Evolutionary conservation across 2,329 filamentous ascomycete species (phyloP).

Genomic region (Aspergillus tamarii): DNA sequence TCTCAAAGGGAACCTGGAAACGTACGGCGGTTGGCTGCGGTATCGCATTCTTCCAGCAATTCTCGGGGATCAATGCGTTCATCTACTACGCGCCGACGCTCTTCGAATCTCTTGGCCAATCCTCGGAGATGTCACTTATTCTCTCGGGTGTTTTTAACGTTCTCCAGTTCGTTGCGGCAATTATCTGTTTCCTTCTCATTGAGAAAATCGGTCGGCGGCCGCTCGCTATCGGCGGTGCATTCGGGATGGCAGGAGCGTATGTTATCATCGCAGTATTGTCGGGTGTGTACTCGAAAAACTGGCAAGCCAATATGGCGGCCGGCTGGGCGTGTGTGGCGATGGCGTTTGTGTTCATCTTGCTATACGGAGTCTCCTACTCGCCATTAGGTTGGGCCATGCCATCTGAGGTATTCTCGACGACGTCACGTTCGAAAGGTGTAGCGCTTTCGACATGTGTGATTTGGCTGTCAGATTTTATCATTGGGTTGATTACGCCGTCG

Average conservation of each 20-base stretch:
- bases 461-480: constrained; percentile 73
- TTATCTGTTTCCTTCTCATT: constrained; percentile 51
- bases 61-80: constrained; percentile 45
- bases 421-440: constrained; percentile 67
- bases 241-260: constrained; percentile 27
- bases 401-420: constrained; percentile 68
- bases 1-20: constrained; percentile 42
- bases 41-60: constrained; percentile 51
- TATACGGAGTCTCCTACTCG: constrained; percentile 30
- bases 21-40: constrained; percentile 38
- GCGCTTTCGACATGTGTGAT: constrained; percentile 68
- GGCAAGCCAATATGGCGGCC: constrained; percentile 25
- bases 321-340: constrained; percentile 24
- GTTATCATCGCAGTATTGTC: constrained; percentile 33
- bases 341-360: constrained; percentile 20
- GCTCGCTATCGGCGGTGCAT: constrained; percentile 64
- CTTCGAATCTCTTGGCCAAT: constrained; percentile 55
- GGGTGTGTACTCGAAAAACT: constrained; percentile 22
- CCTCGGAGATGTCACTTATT: constrained; percentile 66
- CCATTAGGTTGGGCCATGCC: constrained; percentile 39
- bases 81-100: constrained; percentile 57
- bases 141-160: constrained; percentile 53
- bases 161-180: constrained; percentile 65
- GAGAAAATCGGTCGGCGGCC: constrained; percentile 48
- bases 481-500: constrained; percentile 66